Conservation (phyloP, 2,329 filamentous ascomycete species). For the Aureobasidium sp. region DNA sequence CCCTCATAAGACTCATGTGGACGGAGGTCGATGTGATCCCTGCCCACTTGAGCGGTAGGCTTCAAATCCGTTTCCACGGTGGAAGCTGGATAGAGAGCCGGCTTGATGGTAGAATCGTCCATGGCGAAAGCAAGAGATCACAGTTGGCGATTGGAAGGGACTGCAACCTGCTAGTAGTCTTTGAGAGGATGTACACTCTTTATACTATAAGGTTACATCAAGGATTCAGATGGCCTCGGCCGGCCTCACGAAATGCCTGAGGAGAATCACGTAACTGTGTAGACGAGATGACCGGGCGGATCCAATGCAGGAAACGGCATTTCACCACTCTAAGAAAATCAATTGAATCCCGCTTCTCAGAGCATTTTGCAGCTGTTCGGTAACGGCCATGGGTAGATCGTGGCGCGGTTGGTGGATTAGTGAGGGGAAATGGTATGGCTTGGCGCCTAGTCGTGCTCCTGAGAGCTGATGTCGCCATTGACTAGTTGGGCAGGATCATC, state of each 20-base stretch:
- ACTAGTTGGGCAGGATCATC: constrained; percentile 7
- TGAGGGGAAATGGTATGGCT: constrained; percentile 4
- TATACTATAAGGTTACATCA: neutral
- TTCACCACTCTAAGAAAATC: neutral
- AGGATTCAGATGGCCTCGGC: neutral
- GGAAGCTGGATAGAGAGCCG: neutral
- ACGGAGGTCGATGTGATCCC: constrained; percentile 7
- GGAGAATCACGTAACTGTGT: neutral
- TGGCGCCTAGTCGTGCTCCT: neutral
- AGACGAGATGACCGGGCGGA: neutral
- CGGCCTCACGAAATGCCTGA: neutral
- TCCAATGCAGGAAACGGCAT: neutral
- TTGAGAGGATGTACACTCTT: neutral
- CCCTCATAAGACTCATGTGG: constrained; percentile 11
- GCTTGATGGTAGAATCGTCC: constrained; percentile 9
- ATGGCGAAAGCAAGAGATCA: neutral
- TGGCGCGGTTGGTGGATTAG: neutral
- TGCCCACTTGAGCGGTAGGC: constrained; percentile 1
- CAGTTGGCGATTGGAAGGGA: neutral
- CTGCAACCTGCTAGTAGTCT: neutral
- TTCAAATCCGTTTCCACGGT: neutral
- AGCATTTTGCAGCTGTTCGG: neutral
- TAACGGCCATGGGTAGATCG: neutral
- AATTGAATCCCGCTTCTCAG: neutral
- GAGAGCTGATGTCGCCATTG: constrained; percentile 3